phyloP scores from a whole-genome alignment of 2,329 filamentous ascomycete genomes.

The Verticillium alfalfae region DNA sequence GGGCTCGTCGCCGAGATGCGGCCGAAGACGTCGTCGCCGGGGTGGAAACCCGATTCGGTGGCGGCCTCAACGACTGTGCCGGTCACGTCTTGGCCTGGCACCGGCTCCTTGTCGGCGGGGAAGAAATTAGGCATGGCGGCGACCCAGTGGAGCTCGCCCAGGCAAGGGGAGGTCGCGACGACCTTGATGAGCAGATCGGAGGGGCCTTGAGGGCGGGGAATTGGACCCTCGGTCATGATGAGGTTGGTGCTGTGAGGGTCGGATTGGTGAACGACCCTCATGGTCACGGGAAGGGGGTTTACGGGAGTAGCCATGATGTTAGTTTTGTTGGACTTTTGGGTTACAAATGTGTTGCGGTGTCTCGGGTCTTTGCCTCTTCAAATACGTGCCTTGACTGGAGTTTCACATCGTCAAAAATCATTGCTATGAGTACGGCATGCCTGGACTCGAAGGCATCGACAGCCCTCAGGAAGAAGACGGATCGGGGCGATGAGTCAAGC shows the following conservation, averaged over 20 bases:
- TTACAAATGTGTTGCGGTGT: too few species aligned
- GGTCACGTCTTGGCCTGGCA: constrained; percentile 29
- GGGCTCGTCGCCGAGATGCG: constrained; percentile 18
- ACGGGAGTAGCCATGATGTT: not conserved
- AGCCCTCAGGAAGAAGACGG: too few species aligned
- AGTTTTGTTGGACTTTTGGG: not conserved
- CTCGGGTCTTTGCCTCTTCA: too few species aligned
- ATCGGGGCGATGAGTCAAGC: too few species aligned
- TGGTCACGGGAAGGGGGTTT: constrained; percentile 11
- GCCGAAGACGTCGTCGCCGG: constrained; percentile 25
- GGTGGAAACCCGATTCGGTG: constrained; percentile 19
- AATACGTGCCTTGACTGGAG: too few species aligned
- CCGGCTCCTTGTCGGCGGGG: constrained; percentile 14
- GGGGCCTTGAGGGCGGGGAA: constrained; percentile 14
- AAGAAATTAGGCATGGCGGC: constrained; percentile 13
- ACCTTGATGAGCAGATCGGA: constrained; percentile 24
- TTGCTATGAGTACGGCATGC: too few species aligned
- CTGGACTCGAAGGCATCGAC: too few species aligned
- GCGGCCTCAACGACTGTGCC: constrained; percentile 27
- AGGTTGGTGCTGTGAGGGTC: constrained; percentile 13
- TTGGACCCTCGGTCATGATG: constrained; percentile 10
- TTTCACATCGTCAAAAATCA: too few species aligned
- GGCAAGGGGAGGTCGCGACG: constrained; percentile 23
- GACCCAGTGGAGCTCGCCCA: constrained; percentile 25
- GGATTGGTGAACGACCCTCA: constrained; percentile 17